These are phyloP conservation scores for Gonapodya prolifera DNA, from an alignment of 192 early-diverging fungal species.

Conservation along the genomic window DNA sequence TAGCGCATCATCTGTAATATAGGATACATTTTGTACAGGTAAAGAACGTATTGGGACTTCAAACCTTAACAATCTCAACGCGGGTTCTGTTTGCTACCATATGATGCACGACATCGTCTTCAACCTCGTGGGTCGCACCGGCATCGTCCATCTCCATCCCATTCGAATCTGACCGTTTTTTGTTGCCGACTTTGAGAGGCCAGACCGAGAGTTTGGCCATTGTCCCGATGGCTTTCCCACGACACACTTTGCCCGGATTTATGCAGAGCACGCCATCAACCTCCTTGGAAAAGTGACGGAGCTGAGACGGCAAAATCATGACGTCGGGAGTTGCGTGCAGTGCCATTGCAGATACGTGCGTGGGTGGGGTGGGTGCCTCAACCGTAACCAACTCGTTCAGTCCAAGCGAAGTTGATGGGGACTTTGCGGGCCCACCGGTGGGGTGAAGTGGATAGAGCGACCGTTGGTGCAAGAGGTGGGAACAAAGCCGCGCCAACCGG, in stretches of 20 bases:
- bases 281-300: conserved; percentile 58
- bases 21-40: not conserved
- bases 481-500: conserved; percentile 54
- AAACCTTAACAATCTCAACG: not conserved
- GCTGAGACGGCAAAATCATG: conserved; percentile 58
- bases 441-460: conserved; percentile 81
- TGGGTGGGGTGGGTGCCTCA: conserved; percentile 19
- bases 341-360: conserved; percentile 11
- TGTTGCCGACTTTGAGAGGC: conserved; percentile 24
- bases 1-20: no score
- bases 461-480: conserved; percentile 69
- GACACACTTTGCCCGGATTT: conserved; percentile 70
- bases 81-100: not conserved
- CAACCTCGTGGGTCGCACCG: not conserved
- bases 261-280: conserved; percentile 67
- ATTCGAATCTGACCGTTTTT: conserved; percentile 9
- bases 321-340: conserved; percentile 68
- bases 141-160: conserved; percentile 21
- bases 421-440: conserved; percentile 13
- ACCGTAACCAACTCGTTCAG: conserved; percentile 21
- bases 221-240: conserved; percentile 61
- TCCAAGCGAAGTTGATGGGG: conserved; percentile 18
- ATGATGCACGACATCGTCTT: no score
- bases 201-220: conserved; percentile 64
- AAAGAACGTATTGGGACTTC: no score